Conservation (phyloP, 2,329 filamentous ascomycete genomes). For the Alternaria sp. region DNA sequence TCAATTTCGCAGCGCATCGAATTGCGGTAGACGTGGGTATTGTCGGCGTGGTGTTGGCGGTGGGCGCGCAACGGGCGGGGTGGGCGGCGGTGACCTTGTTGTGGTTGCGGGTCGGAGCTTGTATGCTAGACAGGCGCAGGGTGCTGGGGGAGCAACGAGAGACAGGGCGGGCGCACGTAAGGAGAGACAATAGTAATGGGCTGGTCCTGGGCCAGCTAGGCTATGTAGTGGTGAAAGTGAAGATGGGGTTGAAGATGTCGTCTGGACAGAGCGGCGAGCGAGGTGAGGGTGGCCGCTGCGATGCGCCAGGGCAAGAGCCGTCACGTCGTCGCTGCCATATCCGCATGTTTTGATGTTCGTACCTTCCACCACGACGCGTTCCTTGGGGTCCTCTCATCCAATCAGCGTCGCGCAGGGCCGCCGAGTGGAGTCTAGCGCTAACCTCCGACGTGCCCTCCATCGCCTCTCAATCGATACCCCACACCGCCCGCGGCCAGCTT, state of each 20-base stretch:
- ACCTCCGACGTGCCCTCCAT: slow-evolving; percentile 7
- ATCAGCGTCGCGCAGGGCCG: slow-evolving; percentile 15
- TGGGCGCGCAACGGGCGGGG: slow-evolving; percentile 21
- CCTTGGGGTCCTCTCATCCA: slow-evolving; percentile 18
- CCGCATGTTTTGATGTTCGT: slow-evolving; percentile 36
- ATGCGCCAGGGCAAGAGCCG: slow-evolving; percentile 19
- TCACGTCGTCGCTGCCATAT: slow-evolving; percentile 27
- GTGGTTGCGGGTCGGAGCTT: slow-evolving; percentile 22
- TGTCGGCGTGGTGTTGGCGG: slow-evolving; percentile 10
- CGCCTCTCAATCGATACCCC: slow-evolving; percentile 16
- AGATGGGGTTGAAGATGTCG: background rate
- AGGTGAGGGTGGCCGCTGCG: slow-evolving; percentile 15
- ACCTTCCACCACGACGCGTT: slow-evolving; percentile 23
- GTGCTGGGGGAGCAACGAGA: slow-evolving; percentile 22
- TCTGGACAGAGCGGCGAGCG: background rate
- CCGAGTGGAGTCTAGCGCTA: slow-evolving; percentile 4
- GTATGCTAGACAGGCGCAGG: slow-evolving; percentile 14
- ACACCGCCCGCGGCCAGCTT: slow-evolving; percentile 11
- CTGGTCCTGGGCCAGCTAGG: slow-evolving; percentile 12
- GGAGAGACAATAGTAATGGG: slow-evolving; percentile 11
- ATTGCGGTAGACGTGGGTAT: background rate
- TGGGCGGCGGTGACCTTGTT: slow-evolving; percentile 22
- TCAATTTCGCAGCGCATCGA: slow-evolving; percentile 16
- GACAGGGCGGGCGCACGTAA: slow-evolving; percentile 18
- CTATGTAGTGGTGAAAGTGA: background rate